Base-by-base conservation (phyloP, 1,139 yeast genomes). In the Suhomyces guaymorum region DNA sequence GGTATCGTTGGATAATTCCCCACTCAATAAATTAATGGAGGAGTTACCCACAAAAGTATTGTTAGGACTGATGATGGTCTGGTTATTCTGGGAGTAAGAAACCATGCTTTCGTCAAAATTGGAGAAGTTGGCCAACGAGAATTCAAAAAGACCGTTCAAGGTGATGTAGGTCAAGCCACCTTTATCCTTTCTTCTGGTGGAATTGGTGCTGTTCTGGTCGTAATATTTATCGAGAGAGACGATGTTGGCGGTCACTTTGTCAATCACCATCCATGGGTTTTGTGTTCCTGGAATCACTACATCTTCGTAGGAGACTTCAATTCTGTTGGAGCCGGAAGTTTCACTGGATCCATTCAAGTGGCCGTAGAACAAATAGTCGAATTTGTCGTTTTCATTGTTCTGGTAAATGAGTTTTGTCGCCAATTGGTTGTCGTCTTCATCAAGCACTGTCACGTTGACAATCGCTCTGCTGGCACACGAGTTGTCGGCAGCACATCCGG, bases 81-180 rank as follows among this genome's bases (percentile, higher is more conserved):
- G 61, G 41, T 66, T 60, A 26, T 56, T 52, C 2, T 55, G 51
- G 15, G 57, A 54, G 35, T 47, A 51, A 5, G 60, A 52, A 2
- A 64, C 67, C 32, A 51, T 47, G 9, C 38, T 41, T 34, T 55
- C 60, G 26, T 66, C 64, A 40, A 72, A 73, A 28, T 55, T 46
- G 1, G 92, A 65, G 54, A 85, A 87, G 55, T 89, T 88, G 3
- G 75, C 63, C 30, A 81, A 63, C 0, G 88, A 80, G 59, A 82
- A 92, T 59, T 92, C 97, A 55, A 90, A 87, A 26, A 92, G 52
- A 2, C 95, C 94, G 54, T 84, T 83, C 36, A 89, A 52, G 5
- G 57, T 52, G 26, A 67, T 46, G 36, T 61, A 48, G 5, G 62
- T 43, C 31, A 70, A 55, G 11, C 52, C 55, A 42, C 47, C 45